Evolutionary conservation across 2,329 filamentous ascomycete genomes (phyloP).

Genomic region (Pleoardoris graminearum): DNA sequence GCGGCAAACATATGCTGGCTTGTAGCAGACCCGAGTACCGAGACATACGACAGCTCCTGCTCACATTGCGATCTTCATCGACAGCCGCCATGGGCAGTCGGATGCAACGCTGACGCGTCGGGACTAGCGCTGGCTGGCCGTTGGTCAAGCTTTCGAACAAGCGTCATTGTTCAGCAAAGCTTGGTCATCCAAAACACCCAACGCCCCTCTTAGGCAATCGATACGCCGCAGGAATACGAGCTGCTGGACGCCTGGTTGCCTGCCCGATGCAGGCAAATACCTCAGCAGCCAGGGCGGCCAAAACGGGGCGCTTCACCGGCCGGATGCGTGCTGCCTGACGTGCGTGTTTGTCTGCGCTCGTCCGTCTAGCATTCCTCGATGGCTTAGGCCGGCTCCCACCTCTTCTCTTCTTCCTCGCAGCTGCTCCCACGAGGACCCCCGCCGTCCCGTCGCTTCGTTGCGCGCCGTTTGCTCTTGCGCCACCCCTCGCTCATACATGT

Average conservation of each 20-base stretch:
- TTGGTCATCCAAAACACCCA: background rate
- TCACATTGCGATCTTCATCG: no score
- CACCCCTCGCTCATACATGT: slow-evolving; percentile 9
- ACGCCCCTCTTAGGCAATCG: background rate
- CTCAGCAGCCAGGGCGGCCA: background rate
- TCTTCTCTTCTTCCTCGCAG: background rate
- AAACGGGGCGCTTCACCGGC: background rate
- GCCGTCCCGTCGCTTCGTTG: background rate
- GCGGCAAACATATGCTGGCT: no score
- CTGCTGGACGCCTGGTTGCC: background rate
- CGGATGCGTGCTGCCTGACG: background rate
- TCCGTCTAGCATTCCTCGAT: slow-evolving; percentile 1
- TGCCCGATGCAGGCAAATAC: background rate
- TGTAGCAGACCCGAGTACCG: no score
- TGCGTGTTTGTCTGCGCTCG: background rate
- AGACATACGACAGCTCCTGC: no score
- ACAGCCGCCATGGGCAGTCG: no score
- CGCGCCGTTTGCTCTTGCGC: background rate
- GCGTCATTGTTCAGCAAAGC: background rate
- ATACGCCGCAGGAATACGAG: background rate
- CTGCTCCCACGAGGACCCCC: background rate
- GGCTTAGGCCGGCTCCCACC: background rate
- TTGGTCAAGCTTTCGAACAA: background rate
- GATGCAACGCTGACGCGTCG: background rate
- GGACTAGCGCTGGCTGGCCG: background rate